phyloP scores from a whole-genome alignment of 257 asterid species.

The Marsdenia floribunda region DNA sequence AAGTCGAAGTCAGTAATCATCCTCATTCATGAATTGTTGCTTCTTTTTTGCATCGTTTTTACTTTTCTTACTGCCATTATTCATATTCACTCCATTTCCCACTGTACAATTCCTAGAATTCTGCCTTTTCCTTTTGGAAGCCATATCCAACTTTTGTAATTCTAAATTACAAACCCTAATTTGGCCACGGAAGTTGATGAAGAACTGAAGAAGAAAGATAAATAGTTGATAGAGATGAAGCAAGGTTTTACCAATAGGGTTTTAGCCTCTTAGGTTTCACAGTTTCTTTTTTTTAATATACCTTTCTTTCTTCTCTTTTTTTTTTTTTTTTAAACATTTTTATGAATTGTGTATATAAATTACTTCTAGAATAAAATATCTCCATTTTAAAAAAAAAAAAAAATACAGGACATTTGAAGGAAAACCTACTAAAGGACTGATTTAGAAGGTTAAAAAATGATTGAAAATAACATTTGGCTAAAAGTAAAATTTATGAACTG shows the following conservation, averaged over 20 bases:
- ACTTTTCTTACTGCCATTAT: constrained; percentile 20
- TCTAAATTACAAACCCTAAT: constrained; percentile 9
- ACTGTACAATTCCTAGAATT: constrained; percentile 16
- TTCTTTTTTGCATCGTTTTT: constrained; percentile 22
- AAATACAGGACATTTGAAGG: too few relatives aligned
- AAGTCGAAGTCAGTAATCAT: constrained; percentile 51
- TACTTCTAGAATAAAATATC: constrained; percentile 7
- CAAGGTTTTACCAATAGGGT: constrained; percentile 69
- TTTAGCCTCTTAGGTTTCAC: constrained; percentile 30
- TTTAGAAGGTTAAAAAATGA: too few relatives aligned
- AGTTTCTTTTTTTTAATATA: background rate
- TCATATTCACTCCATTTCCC: constrained; percentile 20
- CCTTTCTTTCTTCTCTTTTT: background rate
- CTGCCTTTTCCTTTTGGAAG: constrained; percentile 27
- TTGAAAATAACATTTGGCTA: too few relatives aligned
- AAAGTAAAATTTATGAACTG: too few relatives aligned
- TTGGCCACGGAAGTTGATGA: constrained; percentile 21
- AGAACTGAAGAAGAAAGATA: constrained; percentile 11
- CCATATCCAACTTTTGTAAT: constrained; percentile 27
- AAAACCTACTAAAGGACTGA: too few relatives aligned
- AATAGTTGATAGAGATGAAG: constrained; percentile 22
- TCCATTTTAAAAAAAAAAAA: too few relatives aligned
- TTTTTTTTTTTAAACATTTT: background rate
- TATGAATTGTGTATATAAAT: background rate
- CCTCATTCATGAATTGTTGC: constrained; percentile 48